A percentile compares a stretch with the other conserved stretches of the same genome.
These are phyloP conservation scores for Thielaviopsis musarum DNA, from an alignment of 2,329 filamentous ascomycete species.

Conservation along the genomic window DNA sequence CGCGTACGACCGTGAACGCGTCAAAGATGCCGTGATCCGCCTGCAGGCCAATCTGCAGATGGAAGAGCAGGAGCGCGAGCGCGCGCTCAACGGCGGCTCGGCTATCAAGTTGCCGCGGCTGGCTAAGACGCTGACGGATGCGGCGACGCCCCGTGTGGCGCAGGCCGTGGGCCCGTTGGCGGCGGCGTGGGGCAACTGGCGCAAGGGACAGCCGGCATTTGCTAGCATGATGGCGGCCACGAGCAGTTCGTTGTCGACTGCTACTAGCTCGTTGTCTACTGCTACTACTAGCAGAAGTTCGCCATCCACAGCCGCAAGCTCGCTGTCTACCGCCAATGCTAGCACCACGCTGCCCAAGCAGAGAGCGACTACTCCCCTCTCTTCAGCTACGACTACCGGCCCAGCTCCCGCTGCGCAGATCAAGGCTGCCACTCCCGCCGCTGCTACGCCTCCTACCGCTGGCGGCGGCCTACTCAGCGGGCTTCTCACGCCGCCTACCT, in stretches of 20 bases:
- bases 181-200: slow-evolving; percentile 97
- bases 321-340: background rate
- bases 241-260: slow-evolving; percentile 25
- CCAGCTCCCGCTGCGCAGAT: background rate
- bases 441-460: background rate
- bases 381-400: background rate
- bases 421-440: background rate
- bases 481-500: slow-evolving; percentile 77
- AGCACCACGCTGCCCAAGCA: background rate
- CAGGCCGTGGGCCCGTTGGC: slow-evolving; percentile 60
- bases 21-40: slow-evolving; percentile 82
- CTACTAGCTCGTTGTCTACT: slow-evolving; percentile 21
- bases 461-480: slow-evolving; percentile 48
- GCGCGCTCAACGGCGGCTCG: slow-evolving; percentile 56
- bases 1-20: slow-evolving; percentile 56
- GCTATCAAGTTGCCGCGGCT: slow-evolving; percentile 56
- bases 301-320: slow-evolving; percentile 14
- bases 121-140: slow-evolving; percentile 36
- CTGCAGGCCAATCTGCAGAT: slow-evolving; percentile 91
- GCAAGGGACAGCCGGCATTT: slow-evolving; percentile 43
- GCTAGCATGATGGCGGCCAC: slow-evolving; percentile 28
- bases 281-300: slow-evolving; percentile 41
- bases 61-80: slow-evolving; percentile 90
- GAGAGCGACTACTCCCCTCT: background rate
- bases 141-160: slow-evolving; percentile 62